Percentiles rank a stretch among this genome's conserved stretches.
Conservation (phyloP, 225 moss, liverwort and hornwort genomes). For the Lunularia cruciata region DNA sequence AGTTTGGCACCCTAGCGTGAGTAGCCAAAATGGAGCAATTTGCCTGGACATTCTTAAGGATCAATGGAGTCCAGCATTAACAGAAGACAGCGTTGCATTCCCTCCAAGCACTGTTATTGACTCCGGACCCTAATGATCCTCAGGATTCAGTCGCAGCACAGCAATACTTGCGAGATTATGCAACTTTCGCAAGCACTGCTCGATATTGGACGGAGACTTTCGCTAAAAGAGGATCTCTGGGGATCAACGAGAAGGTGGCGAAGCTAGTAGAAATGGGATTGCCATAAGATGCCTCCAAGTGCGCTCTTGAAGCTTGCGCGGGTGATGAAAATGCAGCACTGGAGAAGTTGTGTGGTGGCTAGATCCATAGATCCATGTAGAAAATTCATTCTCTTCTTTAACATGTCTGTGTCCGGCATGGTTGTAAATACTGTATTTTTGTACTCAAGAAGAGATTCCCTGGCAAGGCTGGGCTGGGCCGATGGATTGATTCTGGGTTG, state of each 20-base stretch:
- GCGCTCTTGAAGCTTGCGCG: conserved; percentile 71
- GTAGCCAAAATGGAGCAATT: conserved; percentile 93
- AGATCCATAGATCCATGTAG: conserved; percentile 13
- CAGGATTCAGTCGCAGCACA: conserved; percentile 94
- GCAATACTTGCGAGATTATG: conserved; percentile 82
- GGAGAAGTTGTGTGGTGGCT: conserved; percentile 90
- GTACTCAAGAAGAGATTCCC: neutral
- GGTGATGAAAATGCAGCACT: conserved; percentile 96
- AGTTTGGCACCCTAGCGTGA: conserved; percentile 98
- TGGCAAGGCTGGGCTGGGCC: neutral
- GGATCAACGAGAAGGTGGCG: conserved; percentile 87
- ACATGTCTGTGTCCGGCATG: neutral
- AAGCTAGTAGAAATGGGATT: conserved; percentile 99
- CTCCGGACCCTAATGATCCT: conserved; percentile 87
- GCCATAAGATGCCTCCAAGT: conserved; percentile 71
- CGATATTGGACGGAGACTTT: conserved; percentile 95
- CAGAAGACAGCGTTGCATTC: conserved; percentile 86
- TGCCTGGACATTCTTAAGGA: conserved; percentile 94
- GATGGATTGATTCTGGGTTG: too few species aligned
- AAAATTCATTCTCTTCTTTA: neutral
- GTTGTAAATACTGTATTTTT: neutral
- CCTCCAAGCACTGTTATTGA: conserved; percentile 85
- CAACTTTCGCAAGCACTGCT: conserved; percentile 77
- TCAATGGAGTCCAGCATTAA: conserved; percentile 95
- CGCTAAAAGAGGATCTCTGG: conserved; percentile 81